Percentiles rank a stretch among this genome's conserved stretches.
Evolutionary conservation across 2,329 filamentous ascomycete genomes (phyloP).

Genomic region (Thielaviopsis musarum): DNA sequence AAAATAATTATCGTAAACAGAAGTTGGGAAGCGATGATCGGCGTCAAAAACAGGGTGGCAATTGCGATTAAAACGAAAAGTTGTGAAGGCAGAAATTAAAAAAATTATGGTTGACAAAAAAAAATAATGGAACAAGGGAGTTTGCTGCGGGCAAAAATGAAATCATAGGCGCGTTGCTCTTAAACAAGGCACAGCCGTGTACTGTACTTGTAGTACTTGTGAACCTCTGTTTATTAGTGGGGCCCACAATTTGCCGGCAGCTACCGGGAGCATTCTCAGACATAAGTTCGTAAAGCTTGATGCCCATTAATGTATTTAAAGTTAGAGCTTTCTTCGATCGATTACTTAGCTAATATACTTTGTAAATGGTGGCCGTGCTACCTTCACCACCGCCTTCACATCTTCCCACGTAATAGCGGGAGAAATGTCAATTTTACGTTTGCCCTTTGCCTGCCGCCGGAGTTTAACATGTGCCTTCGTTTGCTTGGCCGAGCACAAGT

Average conservation of each 20-base stretch:
- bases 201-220: no score
- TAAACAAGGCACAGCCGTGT: no score
- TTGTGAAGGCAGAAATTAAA: neutral
- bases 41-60: neutral
- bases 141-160: neutral
- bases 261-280: neutral
- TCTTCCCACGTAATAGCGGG: conserved; percentile 8
- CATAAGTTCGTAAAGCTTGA: neutral
- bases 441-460: conserved; percentile 5
- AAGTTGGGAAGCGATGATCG: neutral
- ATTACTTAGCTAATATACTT: conserved; percentile 4
- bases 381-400: conserved; percentile 8
- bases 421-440: conserved; percentile 8
- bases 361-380: conserved; percentile 2
- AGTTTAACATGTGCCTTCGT: conserved; percentile 7
- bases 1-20: neutral
- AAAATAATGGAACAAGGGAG: neutral
- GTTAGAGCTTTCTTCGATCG: neutral
- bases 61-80: neutral
- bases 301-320: neutral
- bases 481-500: conserved; percentile 3
- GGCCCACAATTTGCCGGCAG: neutral
- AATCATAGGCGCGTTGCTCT: neutral
- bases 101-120: neutral
- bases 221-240: neutral